These are phyloP conservation scores for Neurospora tetraspora DNA, from an alignment of 495 filamentous ascomycete genomes.

Conservation along the genomic window DNA sequence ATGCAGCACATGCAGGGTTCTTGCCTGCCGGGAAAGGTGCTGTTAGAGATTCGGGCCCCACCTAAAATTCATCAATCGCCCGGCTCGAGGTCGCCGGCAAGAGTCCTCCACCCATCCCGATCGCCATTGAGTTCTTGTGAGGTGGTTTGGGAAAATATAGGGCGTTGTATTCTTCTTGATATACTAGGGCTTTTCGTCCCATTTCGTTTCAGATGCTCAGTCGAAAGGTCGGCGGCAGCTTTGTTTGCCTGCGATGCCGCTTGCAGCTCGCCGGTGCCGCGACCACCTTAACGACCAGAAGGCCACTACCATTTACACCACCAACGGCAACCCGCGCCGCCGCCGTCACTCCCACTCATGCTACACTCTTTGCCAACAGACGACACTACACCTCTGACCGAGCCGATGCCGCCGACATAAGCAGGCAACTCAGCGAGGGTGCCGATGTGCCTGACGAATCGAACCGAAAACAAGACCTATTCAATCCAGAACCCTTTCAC, in stretches of 20 bases:
- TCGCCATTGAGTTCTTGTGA: background rate
- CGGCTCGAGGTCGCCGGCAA: background rate
- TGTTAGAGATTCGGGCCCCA: conserved; percentile 9
- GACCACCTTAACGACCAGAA: conserved; percentile 2
- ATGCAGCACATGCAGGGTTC: background rate
- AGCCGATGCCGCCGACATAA: background rate
- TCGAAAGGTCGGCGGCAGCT: conserved; percentile 23
- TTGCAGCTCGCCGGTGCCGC: conserved; percentile 21
- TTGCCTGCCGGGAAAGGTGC: conserved; percentile 11
- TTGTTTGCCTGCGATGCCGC: conserved; percentile 42
- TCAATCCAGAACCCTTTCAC: background rate
- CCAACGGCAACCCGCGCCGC: background rate
- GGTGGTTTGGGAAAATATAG: background rate
- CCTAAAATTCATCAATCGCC: conserved; percentile 17
- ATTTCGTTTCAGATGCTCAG: conserved; percentile 33
- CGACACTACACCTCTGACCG: background rate
- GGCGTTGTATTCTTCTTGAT: background rate
- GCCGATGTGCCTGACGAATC: background rate
- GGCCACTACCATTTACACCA: background rate
- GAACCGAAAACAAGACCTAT: background rate
- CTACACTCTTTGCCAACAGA: background rate
- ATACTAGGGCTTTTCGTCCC: background rate
- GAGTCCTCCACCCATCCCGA: background rate
- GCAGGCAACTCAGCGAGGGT: background rate
- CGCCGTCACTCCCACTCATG: background rate